These are phyloP conservation scores for Talaromyces rugulosus DNA, from an alignment of 2,329 filamentous ascomycete genomes.

Conservation along the genomic window DNA sequence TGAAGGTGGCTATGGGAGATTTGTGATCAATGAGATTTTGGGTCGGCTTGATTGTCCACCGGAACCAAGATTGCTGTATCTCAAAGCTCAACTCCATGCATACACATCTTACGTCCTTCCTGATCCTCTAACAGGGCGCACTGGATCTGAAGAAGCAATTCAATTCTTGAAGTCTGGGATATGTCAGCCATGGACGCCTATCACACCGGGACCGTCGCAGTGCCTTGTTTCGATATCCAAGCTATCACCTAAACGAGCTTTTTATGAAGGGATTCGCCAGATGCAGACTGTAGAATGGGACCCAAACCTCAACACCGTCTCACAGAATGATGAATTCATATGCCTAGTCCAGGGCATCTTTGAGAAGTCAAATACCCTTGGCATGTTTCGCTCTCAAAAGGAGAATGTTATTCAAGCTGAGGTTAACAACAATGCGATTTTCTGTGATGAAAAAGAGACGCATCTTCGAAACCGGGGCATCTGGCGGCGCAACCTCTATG, in stretches of 20 bases:
- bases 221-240: conserved; percentile 25
- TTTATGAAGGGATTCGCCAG: conserved; percentile 28
- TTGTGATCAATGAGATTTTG: conserved; percentile 51
- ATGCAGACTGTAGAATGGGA: conserved; percentile 44
- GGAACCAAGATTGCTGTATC: conserved; percentile 53
- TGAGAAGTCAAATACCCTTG: not conserved
- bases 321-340: conserved; percentile 37
- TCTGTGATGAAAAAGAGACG: not conserved
- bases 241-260: conserved; percentile 36
- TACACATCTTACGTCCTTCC: conserved; percentile 55
- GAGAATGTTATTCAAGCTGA: not conserved
- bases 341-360: not conserved
- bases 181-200: conserved; percentile 48
- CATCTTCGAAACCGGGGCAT: not conserved
- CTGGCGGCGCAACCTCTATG: not conserved
- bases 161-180: conserved; percentile 47
- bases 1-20: conserved; percentile 44
- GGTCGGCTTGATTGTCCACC: conserved; percentile 54
- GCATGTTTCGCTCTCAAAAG: not conserved
- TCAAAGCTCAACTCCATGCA: conserved; percentile 58
- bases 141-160: conserved; percentile 59
- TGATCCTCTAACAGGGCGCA: conserved; percentile 55
- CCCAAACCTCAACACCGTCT: conserved; percentile 27
- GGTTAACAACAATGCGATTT: too few relatives aligned
- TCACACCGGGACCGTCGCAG: conserved; percentile 14